Evolutionary conservation across 352 stramenopile genomes (phyloP), one percentile per base, ranked within the genome.

Genomic region (Pilasporangium apinafurcum): DNA sequence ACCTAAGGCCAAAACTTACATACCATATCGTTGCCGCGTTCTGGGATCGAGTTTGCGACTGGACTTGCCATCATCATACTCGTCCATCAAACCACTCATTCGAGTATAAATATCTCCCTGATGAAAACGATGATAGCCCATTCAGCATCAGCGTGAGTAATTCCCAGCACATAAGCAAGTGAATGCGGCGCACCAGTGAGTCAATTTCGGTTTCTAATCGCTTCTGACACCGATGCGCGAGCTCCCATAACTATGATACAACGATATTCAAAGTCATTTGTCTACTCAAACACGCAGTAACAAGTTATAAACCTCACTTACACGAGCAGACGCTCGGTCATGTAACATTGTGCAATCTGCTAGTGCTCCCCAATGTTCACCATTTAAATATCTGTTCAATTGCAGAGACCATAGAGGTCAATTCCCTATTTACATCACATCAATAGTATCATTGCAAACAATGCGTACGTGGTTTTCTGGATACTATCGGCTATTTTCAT

Each of bases 381-480:
- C 67, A 14, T 68, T 56, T 4, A 90, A 48, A 37, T 89, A 89
- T 35, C 76, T 89, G 31, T 27, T 6, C 12, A 33, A 25, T 10
- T 0, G 18, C 3, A 31, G 30, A 29, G 33, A 45, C 16, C 14
- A 35, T 20, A 25, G 9, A 4, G 16, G n/a, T 9, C 13, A 18
- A 21, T 17, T n/a, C n/a, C n/a, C n/a, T n/a, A n/a, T n/a, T n/a
- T n/a, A n/a, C n/a, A n/a, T n/a, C n/a, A n/a, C n/a, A n/a, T 13
- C 5, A 45, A 21, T 17, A n/a, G 14, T 13, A 21, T 18, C 35
- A 51, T 28, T 16, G 9, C 44, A 9, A 44, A 12, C 12, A n/a
- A 22, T 21, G 18, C 71, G 20, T 43, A 91, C 78, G 73, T 83
- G 13, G 70, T 86, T 48, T 86, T 88, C 49, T 91, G 78, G 25